Base-by-base conservation (phyloP, 768 basidiomycete genomes). In the Psilocybe tampanensis region DNA sequence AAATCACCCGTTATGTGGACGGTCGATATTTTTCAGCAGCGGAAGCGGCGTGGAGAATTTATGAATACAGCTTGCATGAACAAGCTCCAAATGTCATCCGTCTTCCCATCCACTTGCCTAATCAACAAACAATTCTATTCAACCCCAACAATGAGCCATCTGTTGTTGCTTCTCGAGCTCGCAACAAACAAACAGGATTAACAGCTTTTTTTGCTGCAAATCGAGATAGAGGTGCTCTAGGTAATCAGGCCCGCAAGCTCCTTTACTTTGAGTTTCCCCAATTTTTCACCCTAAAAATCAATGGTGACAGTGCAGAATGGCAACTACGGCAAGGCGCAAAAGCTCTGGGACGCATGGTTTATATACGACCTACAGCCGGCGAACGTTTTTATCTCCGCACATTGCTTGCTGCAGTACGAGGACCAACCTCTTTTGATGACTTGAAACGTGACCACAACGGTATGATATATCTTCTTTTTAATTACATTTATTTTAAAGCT, bases 291-390 rank as follows among this genome's bases (percentile, higher is more conserved):
- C 65, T 34, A 13, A 39, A 5, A 3, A 39, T 5, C 19, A 44
- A 60, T 8, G 47, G 45, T 0, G 54, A 55, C 24, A 43, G 18
- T 7, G 29, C 50, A 24, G 22, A 45, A 12, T 81, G 79, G 79
- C 60, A 47, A 0, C 0, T 59, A 1, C 65, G 75, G 1, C 13
- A 72, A 36, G 36, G 50, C 13, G 66, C 61, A 0, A 71, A 66
- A 68, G 73, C 78, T 0, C 64, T 81, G 52, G 78, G 80, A 0
- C 62, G 72, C 0, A 77, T 81, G 69, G 74, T 71, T 57, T 76
- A 71, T 65, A 68, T 70, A 2, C 48, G 59, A 43, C 78, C 79
- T 8, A 68, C 69, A 21, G 54, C 59, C 39, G 76, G 77, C 3
- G 75, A 81, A 43, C 48, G 62, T 0, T 80, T 76, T 58, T 78